Evolutionary conservation across 495 filamentous ascomycete species (phyloP).

Genomic region (Corynascus novoguineensis): DNA sequence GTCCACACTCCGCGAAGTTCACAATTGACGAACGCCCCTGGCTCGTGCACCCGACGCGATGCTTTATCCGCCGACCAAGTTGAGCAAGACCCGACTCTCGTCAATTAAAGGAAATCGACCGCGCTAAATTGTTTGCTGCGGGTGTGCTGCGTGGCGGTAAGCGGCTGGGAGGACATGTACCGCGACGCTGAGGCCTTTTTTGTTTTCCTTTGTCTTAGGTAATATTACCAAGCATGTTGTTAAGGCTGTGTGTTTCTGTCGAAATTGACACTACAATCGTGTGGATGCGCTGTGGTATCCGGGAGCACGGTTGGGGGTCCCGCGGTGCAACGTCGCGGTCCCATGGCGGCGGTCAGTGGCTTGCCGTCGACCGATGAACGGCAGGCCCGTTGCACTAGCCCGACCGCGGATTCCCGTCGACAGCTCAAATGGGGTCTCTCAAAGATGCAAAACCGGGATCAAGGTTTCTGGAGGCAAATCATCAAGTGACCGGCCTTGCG

Average conservation of each 20-base stretch:
- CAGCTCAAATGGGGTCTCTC: neutral
- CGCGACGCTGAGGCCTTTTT: no score
- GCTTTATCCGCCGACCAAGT: neutral
- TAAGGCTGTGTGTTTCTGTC: neutral
- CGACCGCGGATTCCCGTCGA: neutral
- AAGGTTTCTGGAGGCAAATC: neutral
- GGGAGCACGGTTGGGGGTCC: conserved; percentile 1
- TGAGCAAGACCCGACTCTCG: no score
- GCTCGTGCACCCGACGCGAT: neutral
- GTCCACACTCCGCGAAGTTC: neutral
- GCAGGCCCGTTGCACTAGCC: neutral
- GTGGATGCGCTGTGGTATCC: neutral
- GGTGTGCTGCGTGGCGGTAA: no score
- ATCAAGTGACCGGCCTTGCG: neutral
- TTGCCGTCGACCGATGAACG: neutral
- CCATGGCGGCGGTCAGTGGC: neutral
- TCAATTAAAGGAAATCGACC: no score
- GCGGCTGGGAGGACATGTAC: no score
- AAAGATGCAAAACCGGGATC: neutral
- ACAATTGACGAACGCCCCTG: neutral
- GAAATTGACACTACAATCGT: neutral
- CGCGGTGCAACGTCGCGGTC: neutral
- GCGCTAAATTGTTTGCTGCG: no score
- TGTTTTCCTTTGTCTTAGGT: no score
- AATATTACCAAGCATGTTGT: no score